Evolutionary conservation across 768 basidiomycete species (phyloP), one percentile per base, ranked within the genome.

Genomic region (Hysterangium stoloniferum): DNA sequence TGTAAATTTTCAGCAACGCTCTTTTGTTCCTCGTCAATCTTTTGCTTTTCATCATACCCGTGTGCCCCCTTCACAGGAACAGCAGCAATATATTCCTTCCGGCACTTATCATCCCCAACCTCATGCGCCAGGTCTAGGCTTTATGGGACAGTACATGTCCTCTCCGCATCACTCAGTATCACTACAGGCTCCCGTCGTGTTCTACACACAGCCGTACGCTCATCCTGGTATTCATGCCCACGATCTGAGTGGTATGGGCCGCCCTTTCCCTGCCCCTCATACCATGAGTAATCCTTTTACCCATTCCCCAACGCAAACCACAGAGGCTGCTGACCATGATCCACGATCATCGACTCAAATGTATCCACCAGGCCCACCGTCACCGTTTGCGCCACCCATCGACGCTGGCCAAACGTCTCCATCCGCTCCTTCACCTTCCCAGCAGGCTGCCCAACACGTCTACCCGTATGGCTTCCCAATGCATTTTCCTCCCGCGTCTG

Each of bases 351-450:
- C 63, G 5, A 60, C 68, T 1, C 64, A 70, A 35, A 44, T 68
- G 31, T 73, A 70, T 60, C 69, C 62, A 31, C 56, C 68, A 8
- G 76, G 66, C 1, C 6, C 42, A 22, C 74, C 69, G 52, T 44
- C 63, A 15, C 58, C 66, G 3, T 43, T 36, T 15, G 45, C n/a
- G 17, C 47, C 28, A 9, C 31, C 34, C 45, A 9, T 8, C 17
- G 15, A 1, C 28, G 15, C 48, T 11, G 24, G 33, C n/a, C 34
- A 36, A 1, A 19, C 44, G 33, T 51, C 45, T 19, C 6, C 47
- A 9, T 24, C 34, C 57, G 4, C 56, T 56, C 11, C 56, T 65
- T 54, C 68, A 64, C 22, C 58, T 57, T 1, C 66, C 57, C 46
- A 68, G 68, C 55, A 52, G 62, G 3, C 54, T 64, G 44, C 56